These are phyloP conservation scores for Fomitopsis pinicola DNA, from an alignment of 1,284 basidiomycete species.

Conservation along the genomic window DNA sequence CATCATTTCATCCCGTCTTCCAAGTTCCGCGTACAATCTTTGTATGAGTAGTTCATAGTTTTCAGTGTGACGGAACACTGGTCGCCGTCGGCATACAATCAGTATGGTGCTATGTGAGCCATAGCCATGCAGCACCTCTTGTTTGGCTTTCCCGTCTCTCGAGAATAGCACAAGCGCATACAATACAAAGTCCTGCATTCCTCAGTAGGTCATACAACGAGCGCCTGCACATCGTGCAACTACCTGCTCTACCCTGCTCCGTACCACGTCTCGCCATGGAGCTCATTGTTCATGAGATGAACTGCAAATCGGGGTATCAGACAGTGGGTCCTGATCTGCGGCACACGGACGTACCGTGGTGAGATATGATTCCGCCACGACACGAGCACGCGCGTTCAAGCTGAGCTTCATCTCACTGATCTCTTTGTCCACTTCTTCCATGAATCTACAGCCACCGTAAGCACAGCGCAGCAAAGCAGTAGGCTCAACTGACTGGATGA, in stretches of 20 bases:
- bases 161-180: not conserved
- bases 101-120: too few species aligned
- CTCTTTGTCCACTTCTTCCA: constrained; percentile 96
- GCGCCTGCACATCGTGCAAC: not conserved
- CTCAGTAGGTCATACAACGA: not conserved
- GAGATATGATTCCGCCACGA: constrained; percentile 90
- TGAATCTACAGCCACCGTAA: constrained; percentile 58
- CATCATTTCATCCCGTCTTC: too few species aligned
- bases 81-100: too few species aligned
- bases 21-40: too few species aligned
- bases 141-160: too few species aligned
- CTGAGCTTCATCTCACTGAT: constrained; percentile 90
- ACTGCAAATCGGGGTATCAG: not conserved
- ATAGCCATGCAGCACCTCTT: too few species aligned
- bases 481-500: constrained; percentile 72
- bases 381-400: constrained; percentile 94
- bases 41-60: too few species aligned
- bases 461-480: constrained; percentile 1
- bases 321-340: not conserved
- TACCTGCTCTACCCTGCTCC: not conserved
- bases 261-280: too few species aligned
- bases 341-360: constrained; percentile 41
- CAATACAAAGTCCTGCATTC: not conserved
- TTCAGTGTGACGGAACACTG: too few species aligned
- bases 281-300: not conserved